phyloP scores from a whole-genome alignment of 1,284 basidiomycete species.

The Malassezia slooffiae region DNA sequence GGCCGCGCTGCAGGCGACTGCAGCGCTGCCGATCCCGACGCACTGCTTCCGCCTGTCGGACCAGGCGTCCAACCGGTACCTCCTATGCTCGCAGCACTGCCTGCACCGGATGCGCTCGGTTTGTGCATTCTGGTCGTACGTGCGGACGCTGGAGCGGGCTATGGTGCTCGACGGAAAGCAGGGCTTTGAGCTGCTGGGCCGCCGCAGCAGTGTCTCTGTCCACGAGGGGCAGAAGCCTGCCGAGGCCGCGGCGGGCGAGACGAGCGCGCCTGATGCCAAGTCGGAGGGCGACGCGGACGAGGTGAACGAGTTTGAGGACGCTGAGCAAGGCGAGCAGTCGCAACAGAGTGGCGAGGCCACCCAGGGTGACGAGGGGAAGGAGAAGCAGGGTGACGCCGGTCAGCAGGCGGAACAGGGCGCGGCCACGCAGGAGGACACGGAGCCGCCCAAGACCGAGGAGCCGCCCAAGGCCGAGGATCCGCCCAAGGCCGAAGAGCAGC shows the following conservation, averaged over 20 bases:
- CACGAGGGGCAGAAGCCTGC: too few relatives aligned
- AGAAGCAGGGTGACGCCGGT: too few relatives aligned
- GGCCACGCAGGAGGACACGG: background rate
- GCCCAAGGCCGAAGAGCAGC: background rate
- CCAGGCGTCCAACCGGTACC: conserved; percentile 26
- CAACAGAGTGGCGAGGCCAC: too few relatives aligned
- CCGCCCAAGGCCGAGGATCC: background rate
- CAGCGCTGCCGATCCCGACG: conserved; percentile 34
- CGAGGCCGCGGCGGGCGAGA: too few relatives aligned
- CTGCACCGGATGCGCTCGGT: conserved; percentile 32
- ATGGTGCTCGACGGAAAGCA: conserved; percentile 42
- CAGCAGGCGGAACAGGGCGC: background rate
- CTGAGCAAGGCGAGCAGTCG: conserved; percentile 7
- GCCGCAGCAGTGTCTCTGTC: too few relatives aligned
- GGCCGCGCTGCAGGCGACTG: background rate
- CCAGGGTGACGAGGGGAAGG: too few relatives aligned
- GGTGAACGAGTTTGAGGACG: background rate
- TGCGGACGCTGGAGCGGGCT: conserved; percentile 39
- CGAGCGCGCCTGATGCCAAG: too few relatives aligned
- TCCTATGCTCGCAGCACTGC: conserved; percentile 43
- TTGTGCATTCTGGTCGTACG: conserved; percentile 42
- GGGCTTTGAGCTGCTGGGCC: too few relatives aligned
- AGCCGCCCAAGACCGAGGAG: background rate
- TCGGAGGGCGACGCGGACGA: too few relatives aligned
- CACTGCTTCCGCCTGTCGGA: conserved; percentile 44